phyloP scores from a whole-genome alignment of 306 rosid species.

The Luffa acutangula region DNA sequence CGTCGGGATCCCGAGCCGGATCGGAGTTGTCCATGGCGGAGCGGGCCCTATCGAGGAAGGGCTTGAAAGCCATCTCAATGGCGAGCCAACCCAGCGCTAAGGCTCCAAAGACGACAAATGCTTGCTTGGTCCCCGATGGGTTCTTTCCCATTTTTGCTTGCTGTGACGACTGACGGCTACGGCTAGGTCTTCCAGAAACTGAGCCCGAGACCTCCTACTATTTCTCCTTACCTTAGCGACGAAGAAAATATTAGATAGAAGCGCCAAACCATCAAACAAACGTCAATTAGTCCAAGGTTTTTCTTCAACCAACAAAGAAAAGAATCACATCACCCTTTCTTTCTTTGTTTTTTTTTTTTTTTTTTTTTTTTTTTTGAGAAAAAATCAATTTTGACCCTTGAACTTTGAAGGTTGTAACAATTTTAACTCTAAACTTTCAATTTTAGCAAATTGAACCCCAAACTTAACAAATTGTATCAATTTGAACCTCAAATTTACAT shows the following conservation, averaged over 20 bases:
- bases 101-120: slow-evolving; percentile 59
- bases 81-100: slow-evolving; percentile 67
- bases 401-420: no score
- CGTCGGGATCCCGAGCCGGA: slow-evolving; percentile 71
- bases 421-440: no score
- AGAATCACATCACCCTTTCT: no score
- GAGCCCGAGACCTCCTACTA: background rate
- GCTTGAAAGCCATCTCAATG: slow-evolving; percentile 71
- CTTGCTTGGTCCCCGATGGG: slow-evolving; percentile 39
- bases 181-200: background rate
- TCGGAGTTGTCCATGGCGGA: slow-evolving; percentile 56
- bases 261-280: background rate
- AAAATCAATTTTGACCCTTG: no score
- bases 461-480: no score
- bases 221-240: background rate
- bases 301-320: background rate
- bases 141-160: slow-evolving; percentile 33
- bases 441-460: no score
- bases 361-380: no score
- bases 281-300: background rate
- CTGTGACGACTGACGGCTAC: background rate
- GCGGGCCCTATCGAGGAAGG: slow-evolving; percentile 51
- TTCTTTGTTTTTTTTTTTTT: no score
- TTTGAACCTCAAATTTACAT: no score
- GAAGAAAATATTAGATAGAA: background rate